Percentiles rank a stretch among this genome's conserved stretches.
These are phyloP conservation scores for Microbotryum silenes-acaulis DNA, from an alignment of 1,284 basidiomycete genomes.

Conservation along the genomic window DNA sequence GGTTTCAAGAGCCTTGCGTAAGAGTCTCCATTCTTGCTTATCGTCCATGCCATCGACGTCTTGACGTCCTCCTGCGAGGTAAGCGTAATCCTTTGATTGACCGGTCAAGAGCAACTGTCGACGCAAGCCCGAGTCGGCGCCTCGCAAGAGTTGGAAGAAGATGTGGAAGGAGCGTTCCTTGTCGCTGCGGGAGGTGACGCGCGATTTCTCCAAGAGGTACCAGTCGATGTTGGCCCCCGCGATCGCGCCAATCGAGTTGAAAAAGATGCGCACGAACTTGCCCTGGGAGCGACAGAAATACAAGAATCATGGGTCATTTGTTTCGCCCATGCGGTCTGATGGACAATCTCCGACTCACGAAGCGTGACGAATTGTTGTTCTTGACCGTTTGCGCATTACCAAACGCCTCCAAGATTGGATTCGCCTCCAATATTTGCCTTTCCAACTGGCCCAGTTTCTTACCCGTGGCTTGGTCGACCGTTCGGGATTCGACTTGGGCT, in stretches of 20 bases:
- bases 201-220: slow-evolving; percentile 96
- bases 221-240: slow-evolving; percentile 98
- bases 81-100: slow-evolving; percentile 72
- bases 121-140: slow-evolving; percentile 33
- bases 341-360: slow-evolving; percentile 43
- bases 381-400: slow-evolving; percentile 98
- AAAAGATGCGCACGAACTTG: slow-evolving; percentile 95
- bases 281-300: slow-evolving; percentile 44
- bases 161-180: slow-evolving; percentile 94
- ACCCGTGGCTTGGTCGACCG: background rate
- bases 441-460: slow-evolving; percentile 71
- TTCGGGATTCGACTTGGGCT: slow-evolving; percentile 2
- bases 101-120: background rate
- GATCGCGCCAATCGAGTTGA: slow-evolving; percentile 87
- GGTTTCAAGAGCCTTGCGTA: slow-evolving; percentile 70
- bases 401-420: slow-evolving; percentile 95
- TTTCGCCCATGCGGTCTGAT: background rate
- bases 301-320: background rate
- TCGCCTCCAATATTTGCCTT: slow-evolving; percentile 93
- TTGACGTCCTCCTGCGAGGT: slow-evolving; percentile 77
- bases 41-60: slow-evolving; percentile 96
- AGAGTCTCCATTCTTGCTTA: slow-evolving; percentile 70
- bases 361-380: slow-evolving; percentile 98
- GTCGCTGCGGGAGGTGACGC: slow-evolving; percentile 79
- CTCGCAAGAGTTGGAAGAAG: slow-evolving; percentile 76